Conservation (phyloP, 2,329 filamentous ascomycete species). For the Colletotrichum tanaceti region DNA sequence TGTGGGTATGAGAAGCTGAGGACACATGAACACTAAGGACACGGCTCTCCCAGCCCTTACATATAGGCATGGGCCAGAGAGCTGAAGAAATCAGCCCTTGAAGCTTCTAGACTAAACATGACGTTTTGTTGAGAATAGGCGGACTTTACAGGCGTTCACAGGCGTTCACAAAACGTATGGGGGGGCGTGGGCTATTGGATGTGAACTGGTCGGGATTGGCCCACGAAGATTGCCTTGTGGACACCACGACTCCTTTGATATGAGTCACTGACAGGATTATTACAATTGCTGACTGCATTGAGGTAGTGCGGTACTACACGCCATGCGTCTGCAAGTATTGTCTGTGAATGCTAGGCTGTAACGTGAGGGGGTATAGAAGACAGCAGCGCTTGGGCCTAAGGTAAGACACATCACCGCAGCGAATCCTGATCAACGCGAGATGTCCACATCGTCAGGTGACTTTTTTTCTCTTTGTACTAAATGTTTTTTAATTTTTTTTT, state of each 20-base stretch:
- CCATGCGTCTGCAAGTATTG: background rate
- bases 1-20: background rate
- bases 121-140: conserved; percentile 29
- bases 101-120: background rate
- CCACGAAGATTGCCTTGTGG: background rate
- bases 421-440: background rate
- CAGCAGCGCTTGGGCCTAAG: background rate
- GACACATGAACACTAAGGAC: background rate
- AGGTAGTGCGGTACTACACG: background rate
- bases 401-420: conserved; percentile 7
- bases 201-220: background rate
- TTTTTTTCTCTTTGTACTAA: no score
- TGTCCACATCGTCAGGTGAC: conserved; percentile 19
- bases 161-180: no score
- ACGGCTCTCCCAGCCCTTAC: background rate
- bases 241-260: background rate
- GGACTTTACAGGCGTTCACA: background rate
- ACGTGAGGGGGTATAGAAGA: background rate
- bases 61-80: background rate
- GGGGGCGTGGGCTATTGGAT: no score
- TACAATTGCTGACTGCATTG: background rate
- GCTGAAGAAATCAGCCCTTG: background rate
- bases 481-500: background rate
- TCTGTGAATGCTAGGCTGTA: background rate
- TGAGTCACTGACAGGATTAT: background rate